Conservation (phyloP, 768 basidiomycete species). For the Rhodosporidiobolus sp. region DNA sequence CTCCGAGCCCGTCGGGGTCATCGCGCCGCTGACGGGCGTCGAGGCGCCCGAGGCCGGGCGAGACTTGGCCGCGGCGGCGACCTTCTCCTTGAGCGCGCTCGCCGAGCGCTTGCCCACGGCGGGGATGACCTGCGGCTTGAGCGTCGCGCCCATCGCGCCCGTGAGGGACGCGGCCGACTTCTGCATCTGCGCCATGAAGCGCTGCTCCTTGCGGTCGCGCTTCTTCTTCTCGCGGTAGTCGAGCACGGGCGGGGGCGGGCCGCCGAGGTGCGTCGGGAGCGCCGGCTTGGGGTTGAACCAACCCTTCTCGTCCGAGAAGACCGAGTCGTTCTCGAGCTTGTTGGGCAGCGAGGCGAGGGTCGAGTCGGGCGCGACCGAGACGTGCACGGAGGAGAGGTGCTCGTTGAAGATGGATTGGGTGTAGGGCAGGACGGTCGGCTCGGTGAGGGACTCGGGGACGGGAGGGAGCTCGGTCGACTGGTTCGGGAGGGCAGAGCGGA, state of each 20-base stretch:
- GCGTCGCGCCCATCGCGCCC: constrained; percentile 59
- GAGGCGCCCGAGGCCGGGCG: not conserved
- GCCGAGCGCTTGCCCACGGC: constrained; percentile 47
- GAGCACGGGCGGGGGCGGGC: constrained; percentile 48
- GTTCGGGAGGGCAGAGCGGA: constrained; percentile 43
- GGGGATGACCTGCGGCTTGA: constrained; percentile 60
- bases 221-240: constrained; percentile 51
- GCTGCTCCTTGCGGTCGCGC: constrained; percentile 55
- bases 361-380: constrained; percentile 40
- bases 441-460: not conserved
- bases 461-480: constrained; percentile 26
- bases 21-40: constrained; percentile 22
- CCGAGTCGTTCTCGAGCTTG: constrained; percentile 11
- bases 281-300: constrained; percentile 36
- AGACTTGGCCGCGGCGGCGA: constrained; percentile 18
- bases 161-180: constrained; percentile 63
- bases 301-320: constrained; percentile 28
- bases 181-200: constrained; percentile 60
- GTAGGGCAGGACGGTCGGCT: constrained; percentile 50
- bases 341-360: constrained; percentile 32
- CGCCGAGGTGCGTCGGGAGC: constrained; percentile 59
- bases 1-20: constrained; percentile 29
- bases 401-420: constrained; percentile 46
- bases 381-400: constrained; percentile 49
- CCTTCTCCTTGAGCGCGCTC: constrained; percentile 24